Conservation (phyloP, 1,139 yeast genomes). For the Blastobotrys aristatus region DNA sequence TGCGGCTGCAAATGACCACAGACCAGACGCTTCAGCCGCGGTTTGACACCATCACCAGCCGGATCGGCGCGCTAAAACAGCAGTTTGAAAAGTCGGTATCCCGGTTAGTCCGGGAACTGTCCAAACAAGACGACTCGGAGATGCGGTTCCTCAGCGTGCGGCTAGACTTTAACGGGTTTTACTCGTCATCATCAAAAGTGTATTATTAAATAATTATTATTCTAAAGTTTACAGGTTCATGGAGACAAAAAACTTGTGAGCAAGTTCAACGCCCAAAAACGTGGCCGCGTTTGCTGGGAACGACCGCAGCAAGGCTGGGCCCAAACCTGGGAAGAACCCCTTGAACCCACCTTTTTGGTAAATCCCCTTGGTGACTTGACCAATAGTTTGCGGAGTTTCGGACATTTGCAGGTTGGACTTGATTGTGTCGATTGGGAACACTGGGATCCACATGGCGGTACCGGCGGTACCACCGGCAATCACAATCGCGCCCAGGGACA, state of each 20-base stretch:
- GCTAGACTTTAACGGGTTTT: slow-evolving; percentile 36
- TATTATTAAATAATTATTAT: neutral
- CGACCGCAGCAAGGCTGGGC: slow-evolving; percentile 89
- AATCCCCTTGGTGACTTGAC: slow-evolving; percentile 59
- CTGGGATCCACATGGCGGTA: slow-evolving; percentile 93
- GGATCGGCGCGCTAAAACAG: slow-evolving; percentile 18
- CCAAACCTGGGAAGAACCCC: slow-evolving; percentile 85
- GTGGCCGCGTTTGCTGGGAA: slow-evolving; percentile 99
- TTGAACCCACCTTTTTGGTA: slow-evolving; percentile 70
- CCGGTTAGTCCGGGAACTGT: slow-evolving; percentile 28
- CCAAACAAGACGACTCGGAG: slow-evolving; percentile 32
- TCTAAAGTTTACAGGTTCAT: slow-evolving; percentile 12
- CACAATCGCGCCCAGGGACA: slow-evolving; percentile 70
- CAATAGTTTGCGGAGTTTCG: slow-evolving; percentile 52
- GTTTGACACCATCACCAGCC: slow-evolving; percentile 13
- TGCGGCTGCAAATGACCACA: slow-evolving; percentile 7
- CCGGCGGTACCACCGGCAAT: slow-evolving; percentile 96
- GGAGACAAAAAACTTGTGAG: slow-evolving; percentile 56
- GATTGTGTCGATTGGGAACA: slow-evolving; percentile 94
- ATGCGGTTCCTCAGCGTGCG: slow-evolving; percentile 37
- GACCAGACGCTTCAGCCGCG: slow-evolving; percentile 5
- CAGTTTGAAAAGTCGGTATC: slow-evolving; percentile 26
- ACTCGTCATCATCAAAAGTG: slow-evolving; percentile 12
- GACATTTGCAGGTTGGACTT: slow-evolving; percentile 81
- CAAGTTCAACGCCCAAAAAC: slow-evolving; percentile 89